These are phyloP conservation scores for Turnera subulata DNA, from an alignment of 345 rosid genomes.

Conservation along the genomic window DNA sequence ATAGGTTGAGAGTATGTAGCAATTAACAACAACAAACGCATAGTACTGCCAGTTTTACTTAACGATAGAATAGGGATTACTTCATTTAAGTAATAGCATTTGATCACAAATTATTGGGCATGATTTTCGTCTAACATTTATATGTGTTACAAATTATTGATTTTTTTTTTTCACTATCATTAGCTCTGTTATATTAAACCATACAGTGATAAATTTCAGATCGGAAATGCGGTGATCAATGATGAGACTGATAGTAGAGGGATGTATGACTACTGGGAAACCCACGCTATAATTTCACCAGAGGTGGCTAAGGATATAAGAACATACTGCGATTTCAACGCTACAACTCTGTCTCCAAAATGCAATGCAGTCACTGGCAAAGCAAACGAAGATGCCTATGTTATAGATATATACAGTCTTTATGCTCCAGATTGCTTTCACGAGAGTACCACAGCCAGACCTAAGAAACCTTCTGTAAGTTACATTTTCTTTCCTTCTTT, in stretches of 20 bases:
- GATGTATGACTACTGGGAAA: slow-evolving; percentile 57
- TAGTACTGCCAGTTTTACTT: too few relatives aligned
- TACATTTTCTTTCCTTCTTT: too few relatives aligned
- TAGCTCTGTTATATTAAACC: neutral
- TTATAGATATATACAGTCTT: slow-evolving; percentile 61
- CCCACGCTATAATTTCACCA: slow-evolving; percentile 64
- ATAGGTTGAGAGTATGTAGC: too few relatives aligned
- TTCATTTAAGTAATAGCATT: too few relatives aligned
- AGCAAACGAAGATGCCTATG: slow-evolving; percentile 14
- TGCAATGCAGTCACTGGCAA: slow-evolving; percentile 33
- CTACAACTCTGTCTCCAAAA: slow-evolving; percentile 16
- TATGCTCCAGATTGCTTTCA: slow-evolving; percentile 58
- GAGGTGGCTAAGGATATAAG: slow-evolving; percentile 26
- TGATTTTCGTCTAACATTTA: too few relatives aligned
- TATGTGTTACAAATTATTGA: neutral
- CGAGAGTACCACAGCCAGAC: slow-evolving; percentile 41
- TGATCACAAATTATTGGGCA: too few relatives aligned
- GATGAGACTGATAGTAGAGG: slow-evolving; percentile 63
- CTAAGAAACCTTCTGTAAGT: slow-evolving; percentile 43
- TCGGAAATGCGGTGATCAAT: slow-evolving; percentile 77
- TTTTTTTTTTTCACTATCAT: neutral
- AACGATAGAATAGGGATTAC: too few relatives aligned
- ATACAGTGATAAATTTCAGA: slow-evolving; percentile 40
- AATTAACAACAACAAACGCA: too few relatives aligned
- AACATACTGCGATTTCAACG: slow-evolving; percentile 41